Percentiles rank a stretch among this genome's conserved stretches.
phyloP scores from a whole-genome alignment of 176 grass and related monocot species.

The Secale cereale region DNA sequence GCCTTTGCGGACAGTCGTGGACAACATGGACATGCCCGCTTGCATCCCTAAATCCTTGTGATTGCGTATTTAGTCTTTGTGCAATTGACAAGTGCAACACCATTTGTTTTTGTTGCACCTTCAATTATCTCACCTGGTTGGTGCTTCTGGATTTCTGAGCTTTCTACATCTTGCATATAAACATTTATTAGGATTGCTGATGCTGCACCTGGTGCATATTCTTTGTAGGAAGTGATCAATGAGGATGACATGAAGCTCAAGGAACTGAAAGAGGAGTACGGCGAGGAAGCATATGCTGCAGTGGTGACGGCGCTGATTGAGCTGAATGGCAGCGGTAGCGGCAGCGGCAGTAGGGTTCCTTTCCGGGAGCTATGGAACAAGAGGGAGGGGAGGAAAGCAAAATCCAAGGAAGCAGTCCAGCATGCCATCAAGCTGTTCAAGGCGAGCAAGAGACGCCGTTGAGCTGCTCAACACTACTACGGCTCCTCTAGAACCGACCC shows the following conservation, averaged over 20 bases:
- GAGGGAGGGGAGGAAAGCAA: slow-evolving; percentile 36
- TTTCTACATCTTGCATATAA: not conserved
- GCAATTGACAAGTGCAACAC: not conserved
- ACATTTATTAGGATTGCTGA: not conserved
- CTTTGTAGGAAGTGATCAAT: slow-evolving; percentile 46
- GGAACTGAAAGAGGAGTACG: slow-evolving; percentile 37
- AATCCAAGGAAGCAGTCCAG: slow-evolving; percentile 32
- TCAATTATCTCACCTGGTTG: not conserved
- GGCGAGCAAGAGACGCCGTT: slow-evolving; percentile 23
- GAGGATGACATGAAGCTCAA: slow-evolving; percentile 57
- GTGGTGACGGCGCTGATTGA: slow-evolving; percentile 49
- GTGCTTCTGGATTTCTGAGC: not conserved
- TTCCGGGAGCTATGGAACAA: slow-evolving; percentile 60
- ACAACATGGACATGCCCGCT: too few relatives aligned
- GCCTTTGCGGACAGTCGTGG: too few relatives aligned
- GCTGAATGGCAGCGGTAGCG: slow-evolving; percentile 30
- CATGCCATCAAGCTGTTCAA: slow-evolving; percentile 34
- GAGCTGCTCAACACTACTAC: slow-evolving; percentile 7
- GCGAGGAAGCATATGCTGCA: slow-evolving; percentile 44
- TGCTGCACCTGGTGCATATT: not conserved
- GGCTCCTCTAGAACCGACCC: not conserved
- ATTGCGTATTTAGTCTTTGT: not conserved
- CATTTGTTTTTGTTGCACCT: not conserved
- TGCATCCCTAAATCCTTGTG: not conserved
- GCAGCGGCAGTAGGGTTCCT: slow-evolving; percentile 25